These are phyloP conservation scores for Trametes coccinea DNA, from an alignment of 768 basidiomycete species.

Conservation along the genomic window DNA sequence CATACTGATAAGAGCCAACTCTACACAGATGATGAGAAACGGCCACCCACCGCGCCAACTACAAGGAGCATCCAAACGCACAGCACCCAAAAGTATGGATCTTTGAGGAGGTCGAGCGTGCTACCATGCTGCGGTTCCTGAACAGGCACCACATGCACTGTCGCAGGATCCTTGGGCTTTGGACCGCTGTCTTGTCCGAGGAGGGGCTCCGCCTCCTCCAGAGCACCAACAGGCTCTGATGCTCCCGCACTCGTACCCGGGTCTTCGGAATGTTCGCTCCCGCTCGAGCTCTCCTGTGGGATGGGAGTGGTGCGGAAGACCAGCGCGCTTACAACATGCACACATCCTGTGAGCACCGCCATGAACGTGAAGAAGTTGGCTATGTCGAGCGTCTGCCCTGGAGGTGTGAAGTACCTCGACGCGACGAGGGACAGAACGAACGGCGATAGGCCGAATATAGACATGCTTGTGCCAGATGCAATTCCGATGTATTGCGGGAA, in stretches of 20 bases:
- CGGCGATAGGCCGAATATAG: slow-evolving; percentile 81
- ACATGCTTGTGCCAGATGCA: slow-evolving; percentile 65
- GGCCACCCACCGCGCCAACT: slow-evolving; percentile 66
- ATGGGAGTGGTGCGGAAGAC: slow-evolving; percentile 25
- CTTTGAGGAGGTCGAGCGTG: slow-evolving; percentile 48
- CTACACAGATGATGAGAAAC: background rate
- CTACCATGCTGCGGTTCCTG: slow-evolving; percentile 34
- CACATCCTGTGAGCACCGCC: slow-evolving; percentile 50
- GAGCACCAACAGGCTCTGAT: background rate
- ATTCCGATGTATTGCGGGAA: slow-evolving; percentile 68
- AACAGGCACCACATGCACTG: slow-evolving; percentile 28
- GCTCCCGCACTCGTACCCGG: background rate
- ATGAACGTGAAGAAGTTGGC: slow-evolving; percentile 58
- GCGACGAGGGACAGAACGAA: slow-evolving; percentile 69
- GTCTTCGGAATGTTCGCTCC: slow-evolving; percentile 7
- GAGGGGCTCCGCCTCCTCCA: slow-evolving; percentile 28
- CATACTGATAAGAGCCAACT: background rate
- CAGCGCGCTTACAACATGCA: slow-evolving; percentile 55
- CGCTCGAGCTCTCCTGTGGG: background rate
- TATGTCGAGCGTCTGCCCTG: slow-evolving; percentile 45
- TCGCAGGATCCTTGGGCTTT: slow-evolving; percentile 21
- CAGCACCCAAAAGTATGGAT: slow-evolving; percentile 68
- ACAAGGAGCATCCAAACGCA: slow-evolving; percentile 47
- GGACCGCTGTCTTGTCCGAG: slow-evolving; percentile 25
- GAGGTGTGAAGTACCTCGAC: slow-evolving; percentile 56